Conservation (phyloP, 1,139 yeast genomes). For the Yamadazyma dushanensis region DNA sequence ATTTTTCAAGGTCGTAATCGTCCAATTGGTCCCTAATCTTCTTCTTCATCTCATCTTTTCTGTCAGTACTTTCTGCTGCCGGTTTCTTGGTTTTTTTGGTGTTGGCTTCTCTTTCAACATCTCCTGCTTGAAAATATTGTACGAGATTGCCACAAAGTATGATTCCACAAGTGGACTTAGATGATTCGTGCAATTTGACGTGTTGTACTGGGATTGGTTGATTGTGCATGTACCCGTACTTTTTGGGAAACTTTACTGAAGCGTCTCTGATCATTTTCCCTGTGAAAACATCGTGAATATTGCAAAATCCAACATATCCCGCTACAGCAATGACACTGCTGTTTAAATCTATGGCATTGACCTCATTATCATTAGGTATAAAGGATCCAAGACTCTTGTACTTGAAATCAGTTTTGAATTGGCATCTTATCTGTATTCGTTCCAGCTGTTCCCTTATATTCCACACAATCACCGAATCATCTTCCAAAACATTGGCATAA, state of each 20-base stretch:
- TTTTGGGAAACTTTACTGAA: slow-evolving; percentile 46
- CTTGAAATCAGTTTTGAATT: slow-evolving; percentile 16
- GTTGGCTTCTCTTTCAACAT: slow-evolving; percentile 7
- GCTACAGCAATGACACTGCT: slow-evolving; percentile 56
- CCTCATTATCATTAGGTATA: slow-evolving; percentile 16
- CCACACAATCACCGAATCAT: slow-evolving; percentile 40
- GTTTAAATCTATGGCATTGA: slow-evolving; percentile 37
- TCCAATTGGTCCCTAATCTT: slow-evolving; percentile 36
- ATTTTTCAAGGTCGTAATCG: slow-evolving; percentile 33
- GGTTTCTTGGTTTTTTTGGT: slow-evolving; percentile 21
- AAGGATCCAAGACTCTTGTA: slow-evolving; percentile 16
- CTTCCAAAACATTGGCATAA: slow-evolving; percentile 36
- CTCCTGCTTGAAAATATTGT: slow-evolving; percentile 66
- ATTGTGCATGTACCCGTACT: slow-evolving; percentile 25
- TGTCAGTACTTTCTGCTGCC: slow-evolving; percentile 18
- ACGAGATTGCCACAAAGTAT: slow-evolving; percentile 55
- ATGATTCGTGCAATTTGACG: slow-evolving; percentile 41
- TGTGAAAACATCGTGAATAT: slow-evolving; percentile 61
- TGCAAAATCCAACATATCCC: slow-evolving; percentile 62
- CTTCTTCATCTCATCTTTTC: slow-evolving; percentile 17
- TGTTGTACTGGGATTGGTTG: slow-evolving; percentile 41
- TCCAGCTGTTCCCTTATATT: slow-evolving; percentile 33
- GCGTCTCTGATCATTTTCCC: slow-evolving; percentile 56
- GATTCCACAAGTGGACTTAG: slow-evolving; percentile 49
- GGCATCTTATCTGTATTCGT: slow-evolving; percentile 9